These are phyloP conservation scores for Przewalskia tangutica DNA, from an alignment of 257 asterid species.

Conservation along the genomic window DNA sequence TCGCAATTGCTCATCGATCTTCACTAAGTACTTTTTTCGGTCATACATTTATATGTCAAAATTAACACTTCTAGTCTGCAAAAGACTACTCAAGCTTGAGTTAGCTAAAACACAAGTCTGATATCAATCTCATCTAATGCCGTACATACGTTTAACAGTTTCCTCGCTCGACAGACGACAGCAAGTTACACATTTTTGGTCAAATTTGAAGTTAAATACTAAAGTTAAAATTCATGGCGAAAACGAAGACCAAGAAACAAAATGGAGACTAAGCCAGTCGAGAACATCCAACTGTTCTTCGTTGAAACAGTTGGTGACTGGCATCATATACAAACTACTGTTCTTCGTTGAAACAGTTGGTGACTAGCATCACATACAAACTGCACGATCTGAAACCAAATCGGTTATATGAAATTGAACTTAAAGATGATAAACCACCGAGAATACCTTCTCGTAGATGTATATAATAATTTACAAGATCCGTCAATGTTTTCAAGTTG, in stretches of 20 bases:
- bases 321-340: neutral
- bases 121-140: too few relatives aligned
- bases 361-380: neutral
- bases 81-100: neutral
- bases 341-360: neutral
- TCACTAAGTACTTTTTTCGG: neutral
- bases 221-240: neutral
- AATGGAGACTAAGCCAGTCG: neutral
- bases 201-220: neutral
- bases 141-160: too few relatives aligned
- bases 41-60: neutral
- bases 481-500: neutral
- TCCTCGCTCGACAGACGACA: too few relatives aligned
- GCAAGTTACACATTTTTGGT: neutral
- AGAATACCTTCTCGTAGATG: neutral
- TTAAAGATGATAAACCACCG: neutral
- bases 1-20: neutral
- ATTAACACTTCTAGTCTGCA: neutral
- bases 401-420: neutral
- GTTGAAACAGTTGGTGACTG: neutral
- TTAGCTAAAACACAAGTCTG: neutral
- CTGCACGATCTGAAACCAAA: neutral
- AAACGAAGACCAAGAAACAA: neutral
- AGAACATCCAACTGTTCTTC: neutral
- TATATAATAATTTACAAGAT: neutral